phyloP scores from a whole-genome alignment of 225 moss, liverwort and hornwort genomes.

The Climacium dendroides region DNA sequence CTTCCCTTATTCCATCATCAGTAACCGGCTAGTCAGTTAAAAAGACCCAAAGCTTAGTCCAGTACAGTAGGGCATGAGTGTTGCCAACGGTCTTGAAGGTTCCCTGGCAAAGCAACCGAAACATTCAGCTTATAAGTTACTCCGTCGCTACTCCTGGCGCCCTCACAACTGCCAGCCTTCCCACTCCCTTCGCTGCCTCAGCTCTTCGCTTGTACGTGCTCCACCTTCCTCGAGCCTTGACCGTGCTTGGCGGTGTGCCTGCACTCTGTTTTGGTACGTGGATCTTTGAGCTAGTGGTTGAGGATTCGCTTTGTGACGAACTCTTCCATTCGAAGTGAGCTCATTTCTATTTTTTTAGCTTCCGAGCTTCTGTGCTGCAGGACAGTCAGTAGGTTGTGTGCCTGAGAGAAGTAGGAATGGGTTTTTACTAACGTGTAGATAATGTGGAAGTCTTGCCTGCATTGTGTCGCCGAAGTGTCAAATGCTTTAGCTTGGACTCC shows the following conservation, averaged over 20 bases:
- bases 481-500: too few species aligned
- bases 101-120: neutral
- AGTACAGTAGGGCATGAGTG: neutral
- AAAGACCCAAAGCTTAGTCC: neutral
- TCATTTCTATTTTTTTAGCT: too few species aligned
- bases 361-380: neutral
- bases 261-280: neutral
- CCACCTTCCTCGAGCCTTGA: neutral
- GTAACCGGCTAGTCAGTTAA: neutral
- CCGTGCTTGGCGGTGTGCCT: neutral
- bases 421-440: too few species aligned
- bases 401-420: neutral
- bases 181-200: neutral
- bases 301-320: neutral
- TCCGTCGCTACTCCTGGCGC: accelerated
- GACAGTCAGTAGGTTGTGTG: neutral
- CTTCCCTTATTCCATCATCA: neutral
- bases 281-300: neutral
- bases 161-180: neutral
- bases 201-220: neutral
- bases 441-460: neutral
- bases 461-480: neutral
- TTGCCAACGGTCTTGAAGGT: neutral
- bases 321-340: neutral
- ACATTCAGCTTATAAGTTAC: neutral